These are phyloP conservation scores for Fremontodendron californicum DNA, from an alignment of 345 rosid genomes.

Conservation along the genomic window DNA sequence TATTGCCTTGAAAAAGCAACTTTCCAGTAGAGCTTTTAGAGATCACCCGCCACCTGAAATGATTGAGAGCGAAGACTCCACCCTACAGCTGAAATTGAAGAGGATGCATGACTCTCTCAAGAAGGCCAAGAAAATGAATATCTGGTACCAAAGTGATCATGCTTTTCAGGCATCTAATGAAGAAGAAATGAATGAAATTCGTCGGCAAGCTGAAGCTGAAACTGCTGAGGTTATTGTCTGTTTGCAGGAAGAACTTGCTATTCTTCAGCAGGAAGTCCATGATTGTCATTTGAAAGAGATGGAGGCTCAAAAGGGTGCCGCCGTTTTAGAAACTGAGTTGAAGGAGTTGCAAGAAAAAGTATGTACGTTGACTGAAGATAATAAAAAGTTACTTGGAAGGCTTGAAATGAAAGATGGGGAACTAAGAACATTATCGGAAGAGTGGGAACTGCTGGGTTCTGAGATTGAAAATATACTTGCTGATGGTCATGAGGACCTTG, in stretches of 20 bases:
- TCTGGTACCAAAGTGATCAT: conserved; percentile 58
- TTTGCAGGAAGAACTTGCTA: conserved; percentile 83
- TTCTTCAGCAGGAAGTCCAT: conserved; percentile 73
- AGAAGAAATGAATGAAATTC: conserved; percentile 64
- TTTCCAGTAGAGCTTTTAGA: conserved; percentile 39
- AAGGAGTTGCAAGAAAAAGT: conserved; percentile 49
- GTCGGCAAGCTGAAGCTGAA: conserved; percentile 83
- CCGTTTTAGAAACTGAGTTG: conserved; percentile 47
- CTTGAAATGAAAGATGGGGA: conserved; percentile 61
- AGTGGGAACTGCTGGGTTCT: conserved; percentile 68
- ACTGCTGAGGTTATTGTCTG: conserved; percentile 90
- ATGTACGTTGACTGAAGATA: conserved; percentile 44
- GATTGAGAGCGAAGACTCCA: conserved; percentile 30
- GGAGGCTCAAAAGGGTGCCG: conserved; percentile 37
- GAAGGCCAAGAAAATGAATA: conserved; percentile 70
- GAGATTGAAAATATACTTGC: conserved; percentile 73
- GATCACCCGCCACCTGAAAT: conserved; percentile 34
- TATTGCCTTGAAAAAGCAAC: conserved; percentile 46
- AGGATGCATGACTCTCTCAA: conserved; percentile 89
- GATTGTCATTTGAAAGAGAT: conserved; percentile 65
- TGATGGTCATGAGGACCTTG: conserved; percentile 61
- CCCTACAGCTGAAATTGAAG: conserved; percentile 51
- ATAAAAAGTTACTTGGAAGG: conserved; percentile 42
- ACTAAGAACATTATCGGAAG: conserved; percentile 48
- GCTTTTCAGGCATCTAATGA: conserved; percentile 63